Conservation (phyloP, 164 flowering plant species). For the Chimonanthus salicifolius region DNA sequence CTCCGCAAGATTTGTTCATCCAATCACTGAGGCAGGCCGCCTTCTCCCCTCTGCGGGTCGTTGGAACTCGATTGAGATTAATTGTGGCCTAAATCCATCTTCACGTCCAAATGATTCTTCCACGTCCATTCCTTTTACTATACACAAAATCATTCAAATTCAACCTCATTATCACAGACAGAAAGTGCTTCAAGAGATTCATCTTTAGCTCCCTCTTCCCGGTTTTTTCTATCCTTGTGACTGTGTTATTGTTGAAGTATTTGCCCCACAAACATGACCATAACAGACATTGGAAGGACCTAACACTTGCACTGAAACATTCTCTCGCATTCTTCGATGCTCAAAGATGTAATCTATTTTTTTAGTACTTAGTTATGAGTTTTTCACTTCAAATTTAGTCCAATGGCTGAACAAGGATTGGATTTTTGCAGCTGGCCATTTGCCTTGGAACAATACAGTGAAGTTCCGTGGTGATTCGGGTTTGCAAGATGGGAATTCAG, state of each 20-base stretch:
- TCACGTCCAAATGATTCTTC: background rate
- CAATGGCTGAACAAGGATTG: background rate
- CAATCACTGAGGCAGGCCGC: slow-evolving; percentile 31
- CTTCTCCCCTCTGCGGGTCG: slow-evolving; percentile 41
- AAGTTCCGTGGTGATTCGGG: slow-evolving; percentile 51
- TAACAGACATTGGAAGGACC: slow-evolving; percentile 25
- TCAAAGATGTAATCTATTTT: slow-evolving; percentile 43
- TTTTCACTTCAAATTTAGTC: background rate
- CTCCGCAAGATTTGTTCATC: slow-evolving; percentile 24
- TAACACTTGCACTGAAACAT: slow-evolving; percentile 39
- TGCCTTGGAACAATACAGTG: slow-evolving; percentile 32
- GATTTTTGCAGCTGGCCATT: slow-evolving; percentile 41
- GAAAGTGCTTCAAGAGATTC: slow-evolving; percentile 30
- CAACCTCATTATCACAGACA: slow-evolving; percentile 36
- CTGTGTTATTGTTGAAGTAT: slow-evolving; percentile 26
- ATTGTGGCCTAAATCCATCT: slow-evolving; percentile 20
- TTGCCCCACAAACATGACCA: slow-evolving; percentile 30
- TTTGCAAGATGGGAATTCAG: slow-evolving; percentile 39
- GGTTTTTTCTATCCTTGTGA: slow-evolving; percentile 12
- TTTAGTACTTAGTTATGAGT: background rate
- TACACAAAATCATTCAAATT: slow-evolving; percentile 37
- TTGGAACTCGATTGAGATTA: slow-evolving; percentile 45
- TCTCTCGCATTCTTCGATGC: slow-evolving; percentile 65
- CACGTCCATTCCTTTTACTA: slow-evolving; percentile 25
- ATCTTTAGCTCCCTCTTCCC: slow-evolving; percentile 14